These are phyloP conservation scores for Penicillium sp. DNA, from an alignment of 2,329 filamentous ascomycete genomes.

Conservation along the genomic window DNA sequence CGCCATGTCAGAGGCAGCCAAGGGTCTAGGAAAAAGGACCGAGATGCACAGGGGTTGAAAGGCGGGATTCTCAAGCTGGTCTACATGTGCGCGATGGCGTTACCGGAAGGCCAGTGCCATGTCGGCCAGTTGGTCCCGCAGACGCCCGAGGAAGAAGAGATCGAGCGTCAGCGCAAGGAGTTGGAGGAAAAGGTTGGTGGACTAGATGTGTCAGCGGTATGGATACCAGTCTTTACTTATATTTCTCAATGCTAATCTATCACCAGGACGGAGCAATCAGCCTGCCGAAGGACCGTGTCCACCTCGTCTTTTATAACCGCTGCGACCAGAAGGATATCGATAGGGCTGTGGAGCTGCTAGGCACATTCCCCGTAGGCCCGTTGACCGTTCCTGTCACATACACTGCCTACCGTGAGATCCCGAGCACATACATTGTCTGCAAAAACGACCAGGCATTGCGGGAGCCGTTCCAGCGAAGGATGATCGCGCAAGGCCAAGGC, in stretches of 20 bases:
- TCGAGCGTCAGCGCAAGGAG: conserved; percentile 19
- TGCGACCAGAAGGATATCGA: conserved; percentile 27
- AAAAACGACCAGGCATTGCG: conserved; percentile 29
- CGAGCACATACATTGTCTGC: conserved; percentile 33
- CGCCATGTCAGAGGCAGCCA: conserved; percentile 31
- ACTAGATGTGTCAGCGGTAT: conserved; percentile 22
- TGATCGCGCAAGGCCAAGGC: conserved; percentile 29
- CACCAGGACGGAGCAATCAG: conserved; percentile 27
- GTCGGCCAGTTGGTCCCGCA: conserved; percentile 23
- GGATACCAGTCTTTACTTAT: background rate
- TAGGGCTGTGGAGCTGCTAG: conserved; percentile 25
- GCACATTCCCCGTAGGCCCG: conserved; percentile 26
- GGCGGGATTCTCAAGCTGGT: conserved; percentile 24
- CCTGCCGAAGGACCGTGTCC: conserved; percentile 15
- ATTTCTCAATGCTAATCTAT: background rate
- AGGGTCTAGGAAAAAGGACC: conserved; percentile 29
- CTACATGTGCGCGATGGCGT: conserved; percentile 32
- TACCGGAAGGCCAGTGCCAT: conserved; percentile 27
- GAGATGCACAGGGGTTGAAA: conserved; percentile 20
- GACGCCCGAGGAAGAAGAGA: conserved; percentile 27
- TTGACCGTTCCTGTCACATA: conserved; percentile 30
- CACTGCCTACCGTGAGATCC: conserved; percentile 30
- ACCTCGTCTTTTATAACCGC: conserved; percentile 26
- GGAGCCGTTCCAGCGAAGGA: conserved; percentile 24
- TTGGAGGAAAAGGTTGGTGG: conserved; percentile 16